Evolutionary conservation across 306 rosid genomes (phyloP).

Genomic region (Mimosa pudica): DNA sequence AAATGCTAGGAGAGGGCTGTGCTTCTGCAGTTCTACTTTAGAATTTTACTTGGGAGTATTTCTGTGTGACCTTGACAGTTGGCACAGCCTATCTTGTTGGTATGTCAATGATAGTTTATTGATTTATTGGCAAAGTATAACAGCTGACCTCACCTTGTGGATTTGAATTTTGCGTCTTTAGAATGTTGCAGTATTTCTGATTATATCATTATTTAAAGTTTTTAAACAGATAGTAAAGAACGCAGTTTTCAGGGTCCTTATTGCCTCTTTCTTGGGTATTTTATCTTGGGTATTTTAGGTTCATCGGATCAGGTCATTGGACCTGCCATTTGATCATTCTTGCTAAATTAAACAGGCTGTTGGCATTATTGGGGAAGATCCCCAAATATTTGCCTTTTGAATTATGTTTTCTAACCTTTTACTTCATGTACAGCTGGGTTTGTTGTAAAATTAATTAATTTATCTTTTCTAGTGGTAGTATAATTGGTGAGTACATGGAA

Average conservation of each 20-base stretch:
- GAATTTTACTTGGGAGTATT: not conserved
- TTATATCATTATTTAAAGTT: constrained; percentile 27
- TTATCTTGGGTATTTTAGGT: constrained; percentile 33
- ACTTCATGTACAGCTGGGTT: constrained; percentile 41
- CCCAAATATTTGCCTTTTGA: constrained; percentile 38
- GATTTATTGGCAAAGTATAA: constrained; percentile 41
- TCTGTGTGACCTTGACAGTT: constrained; percentile 32
- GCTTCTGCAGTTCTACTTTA: constrained; percentile 19
- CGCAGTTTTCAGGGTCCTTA: constrained; percentile 42
- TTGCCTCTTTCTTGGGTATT: constrained; percentile 35
- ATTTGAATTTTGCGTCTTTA: constrained; percentile 16
- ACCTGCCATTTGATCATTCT: constrained; percentile 35
- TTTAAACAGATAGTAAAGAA: constrained; percentile 37
- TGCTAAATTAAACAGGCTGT: constrained; percentile 42
- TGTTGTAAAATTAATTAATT: constrained; percentile 30
- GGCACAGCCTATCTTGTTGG: constrained; percentile 35
- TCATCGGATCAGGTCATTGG: constrained; percentile 38
- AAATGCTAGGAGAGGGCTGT: constrained; percentile 34
- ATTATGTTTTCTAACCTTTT: constrained; percentile 32
- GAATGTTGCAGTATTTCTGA: constrained; percentile 32
- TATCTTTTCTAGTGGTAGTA: constrained; percentile 19
- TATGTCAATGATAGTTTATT: constrained; percentile 33
- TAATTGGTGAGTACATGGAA: not conserved
- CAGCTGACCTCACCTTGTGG: constrained; percentile 31
- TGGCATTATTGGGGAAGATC: constrained; percentile 26